Percentiles rank a stretch among this genome's conserved stretches.
phyloP scores from a whole-genome alignment of 2,329 filamentous ascomycete genomes.

The Ceratocystis albifundus region DNA sequence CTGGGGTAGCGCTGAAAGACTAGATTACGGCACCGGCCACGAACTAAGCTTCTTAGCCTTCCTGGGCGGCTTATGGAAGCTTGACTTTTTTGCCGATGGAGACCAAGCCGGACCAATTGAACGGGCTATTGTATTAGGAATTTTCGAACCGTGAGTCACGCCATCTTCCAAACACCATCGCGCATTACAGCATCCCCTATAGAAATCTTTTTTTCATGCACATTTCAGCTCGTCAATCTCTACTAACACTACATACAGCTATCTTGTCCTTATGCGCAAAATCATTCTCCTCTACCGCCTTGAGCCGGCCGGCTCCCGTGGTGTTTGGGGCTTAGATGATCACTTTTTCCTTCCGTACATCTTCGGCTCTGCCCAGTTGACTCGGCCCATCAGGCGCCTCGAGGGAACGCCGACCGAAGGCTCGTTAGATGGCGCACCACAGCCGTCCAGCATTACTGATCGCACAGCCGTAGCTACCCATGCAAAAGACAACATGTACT shows the following conservation, averaged over 20 bases:
- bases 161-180: neutral
- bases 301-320: slow-evolving; percentile 90
- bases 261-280: slow-evolving; percentile 65
- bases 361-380: slow-evolving; percentile 83
- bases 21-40: slow-evolving; percentile 95
- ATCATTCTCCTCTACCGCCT: slow-evolving; percentile 85
- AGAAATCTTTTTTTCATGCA: neutral
- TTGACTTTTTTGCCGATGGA: slow-evolving; percentile 61
- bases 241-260: slow-evolving; percentile 38
- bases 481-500: slow-evolving; percentile 70
- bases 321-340: slow-evolving; percentile 97
- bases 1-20: slow-evolving; percentile 76
- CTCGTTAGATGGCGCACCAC: slow-evolving; percentile 59
- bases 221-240: neutral
- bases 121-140: slow-evolving; percentile 65
- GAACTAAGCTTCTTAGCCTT: slow-evolving; percentile 93
- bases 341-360: slow-evolving; percentile 92
- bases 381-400: slow-evolving; percentile 68
- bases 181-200: neutral
- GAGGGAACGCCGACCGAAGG: no score
- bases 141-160: slow-evolving; percentile 64
- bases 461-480: slow-evolving; percentile 52
- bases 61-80: slow-evolving; percentile 78
- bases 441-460: slow-evolving; percentile 58
- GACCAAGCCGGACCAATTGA: slow-evolving; percentile 48